Conservation (phyloP, 768 basidiomycete genomes). For the Xanthoconium purpureum region DNA sequence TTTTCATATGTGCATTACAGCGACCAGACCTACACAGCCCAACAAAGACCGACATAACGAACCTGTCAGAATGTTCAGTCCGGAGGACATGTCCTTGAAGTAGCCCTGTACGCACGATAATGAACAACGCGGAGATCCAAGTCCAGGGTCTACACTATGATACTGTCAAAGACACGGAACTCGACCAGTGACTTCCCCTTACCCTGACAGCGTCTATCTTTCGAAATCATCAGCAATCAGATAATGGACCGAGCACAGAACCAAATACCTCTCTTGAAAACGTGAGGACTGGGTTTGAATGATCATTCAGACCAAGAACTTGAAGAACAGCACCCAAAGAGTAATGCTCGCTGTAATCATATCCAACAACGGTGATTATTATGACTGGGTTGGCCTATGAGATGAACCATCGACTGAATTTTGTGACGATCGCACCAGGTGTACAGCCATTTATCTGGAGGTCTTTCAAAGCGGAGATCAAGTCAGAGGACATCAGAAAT, state of each 20-base stretch:
- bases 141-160: constrained; percentile 11
- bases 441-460: not conserved
- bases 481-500: too few species aligned
- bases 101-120: constrained; percentile 8
- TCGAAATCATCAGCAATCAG: not conserved
- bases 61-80: not conserved
- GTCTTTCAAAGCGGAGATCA: too few species aligned
- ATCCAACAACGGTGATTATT: constrained; percentile 4
- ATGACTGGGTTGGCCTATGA: not conserved
- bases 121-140: constrained; percentile 13
- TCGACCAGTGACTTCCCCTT: not conserved
- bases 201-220: constrained; percentile 18
- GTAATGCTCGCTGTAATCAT: constrained; percentile 14
- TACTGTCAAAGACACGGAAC: not conserved
- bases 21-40: too few species aligned
- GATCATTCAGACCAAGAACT: not conserved
- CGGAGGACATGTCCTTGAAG: not conserved
- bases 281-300: constrained; percentile 9
- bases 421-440: not conserved
- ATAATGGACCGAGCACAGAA: not conserved
- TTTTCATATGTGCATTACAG: too few species aligned
- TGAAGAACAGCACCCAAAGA: not conserved
- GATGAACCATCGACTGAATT: not conserved
- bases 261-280: constrained; percentile 12
- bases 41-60: too few species aligned